Evolutionary conservation across 1,139 yeast genomes (phyloP).

Genomic region (Yamadazyma atmosphaerica): DNA sequence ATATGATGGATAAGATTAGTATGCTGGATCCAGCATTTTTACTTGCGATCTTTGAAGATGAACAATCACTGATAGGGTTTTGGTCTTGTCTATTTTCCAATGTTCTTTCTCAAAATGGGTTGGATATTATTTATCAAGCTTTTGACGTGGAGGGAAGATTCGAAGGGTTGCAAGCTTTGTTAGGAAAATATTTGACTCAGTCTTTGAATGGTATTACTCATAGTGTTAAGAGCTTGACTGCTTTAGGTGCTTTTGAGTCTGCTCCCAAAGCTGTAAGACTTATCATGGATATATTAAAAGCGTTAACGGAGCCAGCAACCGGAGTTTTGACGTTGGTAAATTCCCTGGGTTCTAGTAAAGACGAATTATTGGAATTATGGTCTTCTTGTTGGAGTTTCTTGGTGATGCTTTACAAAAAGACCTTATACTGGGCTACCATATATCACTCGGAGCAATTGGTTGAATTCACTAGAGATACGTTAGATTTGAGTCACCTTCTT

Average conservation of each 20-base stretch:
- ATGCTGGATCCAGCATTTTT: conserved; percentile 46
- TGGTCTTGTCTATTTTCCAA: conserved; percentile 74
- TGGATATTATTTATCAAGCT: conserved; percentile 72
- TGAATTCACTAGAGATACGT: conserved; percentile 83
- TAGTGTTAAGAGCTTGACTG: conserved; percentile 43
- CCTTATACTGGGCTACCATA: conserved; percentile 70
- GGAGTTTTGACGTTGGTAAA: conserved; percentile 11
- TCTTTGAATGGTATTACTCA: conserved; percentile 50
- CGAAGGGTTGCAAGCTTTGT: conserved; percentile 64
- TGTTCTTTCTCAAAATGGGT: conserved; percentile 62
- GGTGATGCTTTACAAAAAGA: conserved; percentile 64
- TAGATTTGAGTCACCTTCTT: conserved; percentile 72
- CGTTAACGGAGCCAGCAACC: conserved; percentile 64
- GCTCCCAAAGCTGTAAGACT: conserved; percentile 75
- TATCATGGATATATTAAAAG: conserved; percentile 68
- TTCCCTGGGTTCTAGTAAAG: conserved; percentile 3
- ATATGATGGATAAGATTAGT: conserved; percentile 34
- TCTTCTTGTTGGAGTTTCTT: conserved; percentile 67
- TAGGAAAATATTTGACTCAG: conserved; percentile 43
- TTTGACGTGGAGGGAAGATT: conserved; percentile 63
- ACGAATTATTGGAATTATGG: conserved; percentile 54
- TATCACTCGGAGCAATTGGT: conserved; percentile 60
- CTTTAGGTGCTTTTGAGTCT: conserved; percentile 62
- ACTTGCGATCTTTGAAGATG: conserved; percentile 26
- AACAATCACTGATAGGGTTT: conserved; percentile 46